Percentiles rank a stretch among this genome's conserved stretches.
phyloP scores from a whole-genome alignment of 768 basidiomycete species.

The Baorangia bicolor region DNA sequence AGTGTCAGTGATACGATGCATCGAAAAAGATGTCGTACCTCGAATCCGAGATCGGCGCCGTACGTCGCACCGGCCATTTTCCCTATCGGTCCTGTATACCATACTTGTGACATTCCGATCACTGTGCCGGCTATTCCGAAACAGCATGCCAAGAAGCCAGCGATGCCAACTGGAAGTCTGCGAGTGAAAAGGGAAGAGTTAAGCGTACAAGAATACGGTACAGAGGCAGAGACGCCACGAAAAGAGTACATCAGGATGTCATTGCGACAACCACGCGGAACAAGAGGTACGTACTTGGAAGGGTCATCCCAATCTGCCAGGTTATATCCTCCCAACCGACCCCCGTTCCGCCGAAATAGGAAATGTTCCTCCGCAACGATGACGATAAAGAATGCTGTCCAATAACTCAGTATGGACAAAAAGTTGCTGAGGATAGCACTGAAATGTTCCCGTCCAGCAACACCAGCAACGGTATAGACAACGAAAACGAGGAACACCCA shows the following conservation, averaged over 20 bases:
- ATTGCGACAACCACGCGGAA: background rate
- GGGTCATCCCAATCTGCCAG: conserved; percentile 47
- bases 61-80: conserved; percentile 38
- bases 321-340: conserved; percentile 50
- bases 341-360: conserved; percentile 41
- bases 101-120: conserved; percentile 51
- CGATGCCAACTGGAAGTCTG: conserved; percentile 48
- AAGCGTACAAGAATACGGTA: background rate
- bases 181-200: background rate
- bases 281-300: conserved; percentile 29
- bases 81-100: conserved; percentile 54
- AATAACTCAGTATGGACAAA: conserved; percentile 43
- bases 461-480: conserved; percentile 39
- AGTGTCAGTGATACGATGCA: background rate
- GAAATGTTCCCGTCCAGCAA: conserved; percentile 46
- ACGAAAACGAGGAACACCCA: conserved; percentile 44
- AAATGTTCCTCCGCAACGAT: conserved; percentile 47
- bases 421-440: conserved; percentile 43
- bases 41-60: conserved; percentile 57
- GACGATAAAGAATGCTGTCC: conserved; percentile 47
- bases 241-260: background rate
- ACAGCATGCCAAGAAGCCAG: conserved; percentile 46
- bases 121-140: conserved; percentile 50
- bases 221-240: background rate
- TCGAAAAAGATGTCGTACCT: conserved; percentile 32